Conservation (phyloP, 805 yeast genomes). For the Candida succiphila region DNA sequence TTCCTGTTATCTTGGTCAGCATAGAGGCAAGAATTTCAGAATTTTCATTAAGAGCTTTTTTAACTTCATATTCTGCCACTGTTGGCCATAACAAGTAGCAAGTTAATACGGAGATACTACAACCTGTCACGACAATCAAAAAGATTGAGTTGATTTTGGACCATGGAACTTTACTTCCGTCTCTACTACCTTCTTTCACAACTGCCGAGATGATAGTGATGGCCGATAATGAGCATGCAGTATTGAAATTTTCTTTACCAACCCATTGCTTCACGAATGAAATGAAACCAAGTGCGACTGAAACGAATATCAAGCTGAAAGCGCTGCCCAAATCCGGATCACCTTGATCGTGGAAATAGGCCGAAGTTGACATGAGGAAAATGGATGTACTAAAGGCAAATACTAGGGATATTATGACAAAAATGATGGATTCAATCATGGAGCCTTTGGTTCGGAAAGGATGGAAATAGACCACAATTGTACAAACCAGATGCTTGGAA, state of each 20-base stretch:
- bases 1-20: conserved; percentile 32
- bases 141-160: conserved; percentile 43
- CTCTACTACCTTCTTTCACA: conserved; percentile 63
- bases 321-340: conserved; percentile 38
- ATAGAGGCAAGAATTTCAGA: conserved; percentile 42
- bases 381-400: conserved; percentile 46
- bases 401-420: conserved; percentile 42
- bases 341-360: conserved; percentile 32
- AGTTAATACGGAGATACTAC: conserved; percentile 42
- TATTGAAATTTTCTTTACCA: conserved; percentile 60
- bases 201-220: conserved; percentile 62
- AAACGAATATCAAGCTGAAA: conserved; percentile 44
- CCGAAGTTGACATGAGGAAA: conserved; percentile 40
- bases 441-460: conserved; percentile 73
- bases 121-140: conserved; percentile 51
- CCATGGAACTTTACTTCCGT: conserved; percentile 47
- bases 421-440: conserved; percentile 65
- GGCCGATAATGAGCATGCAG: conserved; percentile 72
- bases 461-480: conserved; percentile 78
- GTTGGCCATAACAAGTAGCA: conserved; percentile 62
- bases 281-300: conserved; percentile 50
- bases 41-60: conserved; percentile 36
- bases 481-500: conserved; percentile 73
- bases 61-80: conserved; percentile 39
- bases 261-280: conserved; percentile 64